A percentile compares a stretch with the other conserved stretches of the same genome.
Evolutionary conservation across 805 yeast genomes (phyloP).

Genomic region (Metschnikowia bowlesiae): DNA sequence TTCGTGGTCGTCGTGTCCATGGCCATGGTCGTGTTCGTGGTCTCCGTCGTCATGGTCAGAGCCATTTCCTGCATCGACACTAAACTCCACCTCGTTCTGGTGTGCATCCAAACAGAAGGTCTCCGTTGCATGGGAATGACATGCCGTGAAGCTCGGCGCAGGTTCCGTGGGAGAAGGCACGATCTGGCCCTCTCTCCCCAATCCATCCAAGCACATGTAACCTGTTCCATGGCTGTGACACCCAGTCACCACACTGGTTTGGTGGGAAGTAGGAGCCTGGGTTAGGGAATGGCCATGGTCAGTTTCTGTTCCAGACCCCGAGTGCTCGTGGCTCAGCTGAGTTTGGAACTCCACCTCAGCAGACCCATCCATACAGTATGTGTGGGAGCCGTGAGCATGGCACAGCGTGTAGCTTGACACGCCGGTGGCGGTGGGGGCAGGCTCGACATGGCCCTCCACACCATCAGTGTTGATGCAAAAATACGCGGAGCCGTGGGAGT

Average conservation of each 20-base stretch:
- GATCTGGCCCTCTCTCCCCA: conserved; percentile 3
- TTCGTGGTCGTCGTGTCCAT: too few species aligned
- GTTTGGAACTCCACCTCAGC: not conserved
- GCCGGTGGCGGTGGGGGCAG: conserved; percentile 1
- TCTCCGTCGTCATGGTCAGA: too few species aligned
- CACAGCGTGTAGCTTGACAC: conserved; percentile 3
- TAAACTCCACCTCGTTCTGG: conserved; percentile 1
- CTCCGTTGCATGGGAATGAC: conserved; percentile 5
- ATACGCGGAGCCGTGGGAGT: not conserved
- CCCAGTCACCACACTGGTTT: not conserved
- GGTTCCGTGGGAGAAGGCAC: conserved; percentile 1
- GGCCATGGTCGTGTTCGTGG: too few species aligned
- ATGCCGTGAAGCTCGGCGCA: not conserved
- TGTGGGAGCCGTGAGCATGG: conserved; percentile 1
- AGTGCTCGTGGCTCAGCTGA: not conserved
- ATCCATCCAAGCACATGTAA: conserved; percentile 2
- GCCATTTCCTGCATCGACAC: too few species aligned
- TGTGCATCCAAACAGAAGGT: conserved; percentile 5
- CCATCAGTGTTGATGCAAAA: conserved; percentile 4
- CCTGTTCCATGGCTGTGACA: conserved; percentile 5
- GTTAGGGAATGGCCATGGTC: not conserved
- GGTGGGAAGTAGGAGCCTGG: not conserved
- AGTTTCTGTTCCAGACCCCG: not conserved
- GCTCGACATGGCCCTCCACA: conserved; percentile 1
- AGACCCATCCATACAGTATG: conserved; percentile 3